A percentile compares a stretch with the other conserved stretches of the same genome.
Conservation (phyloP, 306 rosid genomes). For the Ormosia emarginata region DNA sequence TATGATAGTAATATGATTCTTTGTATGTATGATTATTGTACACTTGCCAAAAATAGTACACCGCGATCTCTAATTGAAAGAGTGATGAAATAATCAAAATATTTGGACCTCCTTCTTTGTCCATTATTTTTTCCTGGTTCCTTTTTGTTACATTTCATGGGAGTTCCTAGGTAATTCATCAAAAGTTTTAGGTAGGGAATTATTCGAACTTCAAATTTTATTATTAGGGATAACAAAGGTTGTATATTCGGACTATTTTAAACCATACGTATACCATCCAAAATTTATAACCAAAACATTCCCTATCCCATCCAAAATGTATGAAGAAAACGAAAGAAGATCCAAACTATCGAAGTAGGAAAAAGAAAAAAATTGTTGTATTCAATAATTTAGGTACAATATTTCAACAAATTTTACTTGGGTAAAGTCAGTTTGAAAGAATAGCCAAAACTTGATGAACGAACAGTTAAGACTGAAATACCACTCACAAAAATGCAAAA, state of each 20-base stretch:
- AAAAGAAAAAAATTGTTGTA: not conserved
- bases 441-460: constrained; percentile 20
- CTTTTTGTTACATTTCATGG: not conserved
- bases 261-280: not conserved
- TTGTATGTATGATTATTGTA: constrained; percentile 12
- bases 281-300: not conserved
- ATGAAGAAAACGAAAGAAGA: not conserved
- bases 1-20: not conserved
- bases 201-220: not conserved
- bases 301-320: not conserved
- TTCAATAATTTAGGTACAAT: constrained; percentile 5
- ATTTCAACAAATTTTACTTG: constrained; percentile 21
- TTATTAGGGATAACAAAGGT: not conserved
- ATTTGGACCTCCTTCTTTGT: not conserved
- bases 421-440: not conserved
- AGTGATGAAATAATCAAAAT: not conserved
- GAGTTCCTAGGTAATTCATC: not conserved
- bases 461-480: constrained; percentile 26
- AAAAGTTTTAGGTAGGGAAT: not conserved
- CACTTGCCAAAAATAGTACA: not conserved
- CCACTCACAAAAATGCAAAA: constrained; percentile 38
- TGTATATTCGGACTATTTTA: not conserved
- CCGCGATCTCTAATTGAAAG: not conserved
- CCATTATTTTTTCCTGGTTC: not conserved
- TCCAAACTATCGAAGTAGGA: not conserved